Conservation (phyloP, 2,329 filamentous ascomycete genomes). For the Colletotrichum paranaense region DNA sequence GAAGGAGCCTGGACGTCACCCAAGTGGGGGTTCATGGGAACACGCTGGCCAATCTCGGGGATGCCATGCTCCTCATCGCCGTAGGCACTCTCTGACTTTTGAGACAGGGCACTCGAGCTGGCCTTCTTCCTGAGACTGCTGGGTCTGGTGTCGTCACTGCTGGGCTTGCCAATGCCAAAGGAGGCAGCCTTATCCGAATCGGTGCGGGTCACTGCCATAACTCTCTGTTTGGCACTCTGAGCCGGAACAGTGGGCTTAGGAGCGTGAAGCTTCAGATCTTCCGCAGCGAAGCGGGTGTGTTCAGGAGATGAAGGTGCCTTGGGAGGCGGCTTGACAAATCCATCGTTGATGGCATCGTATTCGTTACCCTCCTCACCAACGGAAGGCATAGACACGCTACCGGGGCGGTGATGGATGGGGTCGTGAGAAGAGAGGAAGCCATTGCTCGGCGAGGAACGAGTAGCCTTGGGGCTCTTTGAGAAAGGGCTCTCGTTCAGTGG, state of each 20-base stretch:
- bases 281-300: slow-evolving; percentile 81
- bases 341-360: slow-evolving; percentile 74
- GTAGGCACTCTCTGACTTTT: slow-evolving; percentile 46
- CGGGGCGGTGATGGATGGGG: slow-evolving; percentile 66
- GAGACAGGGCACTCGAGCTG: slow-evolving; percentile 65
- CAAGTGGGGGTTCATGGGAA: slow-evolving; percentile 92
- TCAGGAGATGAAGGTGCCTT: slow-evolving; percentile 64
- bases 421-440: slow-evolving; percentile 47
- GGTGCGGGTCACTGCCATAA: slow-evolving; percentile 87
- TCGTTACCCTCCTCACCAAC: slow-evolving; percentile 91
- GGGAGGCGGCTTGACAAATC: slow-evolving; percentile 42
- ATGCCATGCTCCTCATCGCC: slow-evolving; percentile 85
- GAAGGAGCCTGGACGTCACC: slow-evolving; percentile 97
- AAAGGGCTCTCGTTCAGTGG: slow-evolving; percentile 81
- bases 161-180: slow-evolving; percentile 82
- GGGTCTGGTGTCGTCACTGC: slow-evolving; percentile 62
- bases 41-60: slow-evolving; percentile 89
- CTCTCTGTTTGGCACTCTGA: slow-evolving; percentile 84
- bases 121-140: slow-evolving; percentile 66
- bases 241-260: slow-evolving; percentile 88
- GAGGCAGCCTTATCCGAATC: slow-evolving; percentile 88
- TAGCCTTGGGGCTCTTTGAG: slow-evolving; percentile 56
- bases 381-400: slow-evolving; percentile 84
- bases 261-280: slow-evolving; percentile 87
- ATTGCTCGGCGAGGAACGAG: slow-evolving; percentile 49